Percentiles rank a stretch among this genome's conserved stretches.
Evolutionary conservation across 352 stramenopile genomes (phyloP).

Genomic region (Phytopythium boreale): DNA sequence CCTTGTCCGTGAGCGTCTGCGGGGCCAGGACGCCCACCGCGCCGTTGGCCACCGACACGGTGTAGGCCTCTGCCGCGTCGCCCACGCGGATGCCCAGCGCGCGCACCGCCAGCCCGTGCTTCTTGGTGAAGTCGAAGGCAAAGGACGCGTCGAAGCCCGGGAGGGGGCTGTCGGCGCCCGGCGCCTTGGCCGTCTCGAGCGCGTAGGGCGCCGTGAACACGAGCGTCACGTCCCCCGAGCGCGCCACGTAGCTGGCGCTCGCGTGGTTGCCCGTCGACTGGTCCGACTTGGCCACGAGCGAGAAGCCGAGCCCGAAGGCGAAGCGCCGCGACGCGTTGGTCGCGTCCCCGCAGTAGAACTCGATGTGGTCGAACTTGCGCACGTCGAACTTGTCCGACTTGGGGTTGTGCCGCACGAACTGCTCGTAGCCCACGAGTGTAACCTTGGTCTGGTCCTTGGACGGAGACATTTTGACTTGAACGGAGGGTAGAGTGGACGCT

Average conservation of each 20-base stretch:
- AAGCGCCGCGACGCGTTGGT: constrained; percentile 82
- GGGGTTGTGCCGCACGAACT: constrained; percentile 78
- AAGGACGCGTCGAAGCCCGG: constrained; percentile 63
- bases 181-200: constrained; percentile 57
- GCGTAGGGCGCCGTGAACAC: constrained; percentile 90
- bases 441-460: constrained; percentile 13
- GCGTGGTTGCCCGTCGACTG: constrained; percentile 86
- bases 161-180: constrained; percentile 41
- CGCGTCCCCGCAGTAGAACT: constrained; percentile 82
- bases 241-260: constrained; percentile 84
- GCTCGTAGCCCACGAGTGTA: constrained; percentile 67
- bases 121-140: constrained; percentile 76
- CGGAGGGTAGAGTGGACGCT: background rate
- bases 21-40: constrained; percentile 53
- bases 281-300: constrained; percentile 78
- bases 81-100: constrained; percentile 81
- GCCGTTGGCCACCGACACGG: constrained; percentile 73
- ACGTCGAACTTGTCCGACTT: constrained; percentile 74
- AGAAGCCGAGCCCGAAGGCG: constrained; percentile 81
- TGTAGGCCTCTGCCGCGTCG: constrained; percentile 74
- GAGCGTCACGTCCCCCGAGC: constrained; percentile 77
- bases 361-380: constrained; percentile 82
- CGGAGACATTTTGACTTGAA: background rate
- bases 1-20: constrained; percentile 52
- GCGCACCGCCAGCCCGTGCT: constrained; percentile 78